Percentiles rank a stretch among this genome's conserved stretches.
Evolutionary conservation across 306 rosid genomes (phyloP).

Genomic region (Pueraria montana): DNA sequence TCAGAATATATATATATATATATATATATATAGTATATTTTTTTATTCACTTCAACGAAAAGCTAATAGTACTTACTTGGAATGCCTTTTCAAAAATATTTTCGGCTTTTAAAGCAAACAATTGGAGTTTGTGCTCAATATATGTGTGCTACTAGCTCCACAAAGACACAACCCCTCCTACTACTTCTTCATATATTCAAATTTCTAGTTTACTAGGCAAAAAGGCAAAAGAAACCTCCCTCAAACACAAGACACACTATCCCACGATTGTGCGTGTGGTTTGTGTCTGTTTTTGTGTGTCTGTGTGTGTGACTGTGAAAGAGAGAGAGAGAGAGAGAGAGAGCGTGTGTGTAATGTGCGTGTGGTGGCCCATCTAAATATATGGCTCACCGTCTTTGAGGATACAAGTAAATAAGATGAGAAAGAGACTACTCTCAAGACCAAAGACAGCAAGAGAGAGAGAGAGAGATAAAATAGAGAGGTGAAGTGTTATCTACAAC

Average conservation of each 20-base stretch:
- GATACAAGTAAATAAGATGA: conserved; percentile 58
- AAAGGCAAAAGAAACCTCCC: conserved; percentile 48
- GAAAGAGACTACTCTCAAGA: conserved; percentile 56
- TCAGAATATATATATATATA: conserved; percentile 7
- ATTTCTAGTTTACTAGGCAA: conserved; percentile 57
- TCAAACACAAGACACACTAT: conserved; percentile 66
- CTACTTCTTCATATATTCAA: conserved; percentile 50
- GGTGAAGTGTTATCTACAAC: conserved; percentile 49
- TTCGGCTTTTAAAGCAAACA: conserved; percentile 52
- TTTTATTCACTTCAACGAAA: conserved; percentile 49
- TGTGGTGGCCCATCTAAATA: conserved; percentile 77
- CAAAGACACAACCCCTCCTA: conserved; percentile 27
- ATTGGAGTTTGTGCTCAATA: conserved; percentile 69
- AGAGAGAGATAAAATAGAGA: conserved; percentile 31
- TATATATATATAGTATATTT: no score
- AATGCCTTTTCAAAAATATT: conserved; percentile 33
- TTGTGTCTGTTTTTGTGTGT: conserved; percentile 53
- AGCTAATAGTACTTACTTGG: conserved; percentile 31
- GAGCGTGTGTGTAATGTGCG: conserved; percentile 46
- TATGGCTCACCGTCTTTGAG: conserved; percentile 76
- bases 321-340: conserved; percentile 44
- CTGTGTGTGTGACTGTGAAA: conserved; percentile 40
- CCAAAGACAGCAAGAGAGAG: conserved; percentile 54
- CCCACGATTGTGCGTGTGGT: conserved; percentile 59
- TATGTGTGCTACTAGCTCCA: background rate